Percentiles rank a stretch among this genome's conserved stretches.
Evolutionary conservation across 805 yeast genomes (phyloP).

Genomic region (Ogataea polymorpha): DNA sequence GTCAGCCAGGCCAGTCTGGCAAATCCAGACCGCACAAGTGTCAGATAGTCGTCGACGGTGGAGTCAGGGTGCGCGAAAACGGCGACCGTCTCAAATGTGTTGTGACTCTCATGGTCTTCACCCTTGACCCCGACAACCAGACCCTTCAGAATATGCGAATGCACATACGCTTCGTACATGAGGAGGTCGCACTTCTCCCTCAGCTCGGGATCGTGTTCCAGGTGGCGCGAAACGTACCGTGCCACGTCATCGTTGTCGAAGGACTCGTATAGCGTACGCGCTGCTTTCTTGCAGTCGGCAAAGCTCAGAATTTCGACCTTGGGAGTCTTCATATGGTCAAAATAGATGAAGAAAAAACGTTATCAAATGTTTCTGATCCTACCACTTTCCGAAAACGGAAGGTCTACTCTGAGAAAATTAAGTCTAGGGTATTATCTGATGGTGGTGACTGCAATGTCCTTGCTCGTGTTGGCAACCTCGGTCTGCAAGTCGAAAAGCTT

Average conservation of each 20-base stretch:
- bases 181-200: constrained; percentile 35
- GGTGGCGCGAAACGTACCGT: constrained; percentile 31
- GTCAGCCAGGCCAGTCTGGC: constrained; percentile 47
- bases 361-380: constrained; percentile 1
- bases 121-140: constrained; percentile 50
- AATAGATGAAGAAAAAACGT: neutral
- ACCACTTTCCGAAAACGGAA: constrained; percentile 14
- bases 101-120: constrained; percentile 29
- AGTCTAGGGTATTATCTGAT: constrained; percentile 35
- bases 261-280: constrained; percentile 32
- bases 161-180: constrained; percentile 49
- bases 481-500: constrained; percentile 63
- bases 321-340: constrained; percentile 9
- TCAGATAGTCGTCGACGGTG: constrained; percentile 44
- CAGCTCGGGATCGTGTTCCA: constrained; percentile 32
- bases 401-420: constrained; percentile 6
- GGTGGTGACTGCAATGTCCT: constrained; percentile 50
- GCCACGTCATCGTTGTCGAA: constrained; percentile 36
- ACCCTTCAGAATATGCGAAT: constrained; percentile 49
- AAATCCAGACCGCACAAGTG: constrained; percentile 51
- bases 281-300: constrained; percentile 34
- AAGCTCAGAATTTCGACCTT: constrained; percentile 29
- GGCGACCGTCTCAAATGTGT: constrained; percentile 50
- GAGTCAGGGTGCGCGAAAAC: constrained; percentile 49
- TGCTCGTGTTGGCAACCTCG: constrained; percentile 36